phyloP scores from a whole-genome alignment of 2,329 filamentous ascomycete genomes.

The Ustilaginoidea virens region DNA sequence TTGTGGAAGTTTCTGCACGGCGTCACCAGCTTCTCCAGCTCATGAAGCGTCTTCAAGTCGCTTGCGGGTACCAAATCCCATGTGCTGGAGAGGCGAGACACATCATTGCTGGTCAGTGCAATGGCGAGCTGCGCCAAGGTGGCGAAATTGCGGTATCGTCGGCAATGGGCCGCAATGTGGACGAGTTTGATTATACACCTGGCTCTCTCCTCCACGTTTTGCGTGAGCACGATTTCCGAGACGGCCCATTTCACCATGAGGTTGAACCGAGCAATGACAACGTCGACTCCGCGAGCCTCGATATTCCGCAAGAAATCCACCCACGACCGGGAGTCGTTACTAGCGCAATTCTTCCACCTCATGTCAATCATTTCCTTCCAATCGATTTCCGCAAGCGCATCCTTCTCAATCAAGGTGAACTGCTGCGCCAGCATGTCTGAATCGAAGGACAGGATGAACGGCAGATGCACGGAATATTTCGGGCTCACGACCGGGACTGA shows the following conservation, averaged over 20 bases:
- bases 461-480: conserved; percentile 46
- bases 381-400: conserved; percentile 72
- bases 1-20: conserved; percentile 66
- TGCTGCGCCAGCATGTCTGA: conserved; percentile 68
- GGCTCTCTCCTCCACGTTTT: conserved; percentile 55
- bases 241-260: conserved; percentile 79
- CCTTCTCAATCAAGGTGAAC: conserved; percentile 74
- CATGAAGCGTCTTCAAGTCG: conserved; percentile 50
- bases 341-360: conserved; percentile 58
- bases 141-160: conserved; percentile 65
- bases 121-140: conserved; percentile 71
- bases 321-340: conserved; percentile 57
- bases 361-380: conserved; percentile 80
- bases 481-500: conserved; percentile 14
- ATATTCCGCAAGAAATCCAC: conserved; percentile 63
- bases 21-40: conserved; percentile 59
- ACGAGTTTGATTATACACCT: conserved; percentile 68
- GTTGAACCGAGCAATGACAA: conserved; percentile 76
- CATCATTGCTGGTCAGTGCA: conserved; percentile 58
- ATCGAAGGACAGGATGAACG: conserved; percentile 69
- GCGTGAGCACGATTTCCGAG: conserved; percentile 64
- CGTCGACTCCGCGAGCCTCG: conserved; percentile 61
- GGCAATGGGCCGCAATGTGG: conserved; percentile 64
- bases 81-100: conserved; percentile 50
- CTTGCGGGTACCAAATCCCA: conserved; percentile 53